These are phyloP conservation scores for Yamadazyma endophytica DNA, from an alignment of 805 yeast genomes.

Conservation along the genomic window DNA sequence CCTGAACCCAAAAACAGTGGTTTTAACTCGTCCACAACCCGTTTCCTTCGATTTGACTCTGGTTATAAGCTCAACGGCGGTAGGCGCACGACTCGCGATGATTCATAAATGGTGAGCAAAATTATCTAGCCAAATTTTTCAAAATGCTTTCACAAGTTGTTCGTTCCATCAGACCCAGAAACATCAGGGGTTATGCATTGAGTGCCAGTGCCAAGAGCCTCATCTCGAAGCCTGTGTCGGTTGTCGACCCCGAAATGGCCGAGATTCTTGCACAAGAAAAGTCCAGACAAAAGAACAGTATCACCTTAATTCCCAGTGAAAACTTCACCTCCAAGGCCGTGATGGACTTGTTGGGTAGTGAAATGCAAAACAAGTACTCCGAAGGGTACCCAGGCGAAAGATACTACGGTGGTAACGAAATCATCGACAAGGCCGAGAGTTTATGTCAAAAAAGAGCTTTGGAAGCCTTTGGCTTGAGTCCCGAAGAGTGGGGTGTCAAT, in stretches of 20 bases:
- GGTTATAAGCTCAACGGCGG: too few relatives aligned
- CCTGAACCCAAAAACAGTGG: too few relatives aligned
- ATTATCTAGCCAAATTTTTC: slow-evolving; percentile 1
- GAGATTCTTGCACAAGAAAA: slow-evolving; percentile 74
- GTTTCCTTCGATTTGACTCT: too few relatives aligned
- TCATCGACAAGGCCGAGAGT: slow-evolving; percentile 88
- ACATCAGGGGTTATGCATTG: slow-evolving; percentile 50
- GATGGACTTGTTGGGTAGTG: slow-evolving; percentile 93
- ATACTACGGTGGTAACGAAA: slow-evolving; percentile 98
- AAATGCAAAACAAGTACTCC: slow-evolving; percentile 97
- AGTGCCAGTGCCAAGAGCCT: slow-evolving; percentile 62
- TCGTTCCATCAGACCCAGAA: slow-evolving; percentile 19
- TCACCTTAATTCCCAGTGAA: slow-evolving; percentile 93
- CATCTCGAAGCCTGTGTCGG: slow-evolving; percentile 58
- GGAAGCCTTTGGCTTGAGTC: slow-evolving; percentile 75
- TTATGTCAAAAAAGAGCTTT: slow-evolving; percentile 94
- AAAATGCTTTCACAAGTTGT: slow-evolving; percentile 26
- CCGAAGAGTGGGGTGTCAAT: slow-evolving; percentile 94
- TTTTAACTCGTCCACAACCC: too few relatives aligned
- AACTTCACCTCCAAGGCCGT: slow-evolving; percentile 96
- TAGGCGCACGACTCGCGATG: too few relatives aligned
- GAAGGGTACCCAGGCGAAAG: slow-evolving; percentile 99
- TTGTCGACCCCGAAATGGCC: slow-evolving; percentile 78
- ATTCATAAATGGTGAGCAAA: too few relatives aligned
- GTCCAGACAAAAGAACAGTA: slow-evolving; percentile 88